A percentile compares a stretch with the other conserved stretches of the same genome.
Evolutionary conservation across 2,329 filamentous ascomycete species (phyloP).

Genomic region (Fusarium abutilonis): DNA sequence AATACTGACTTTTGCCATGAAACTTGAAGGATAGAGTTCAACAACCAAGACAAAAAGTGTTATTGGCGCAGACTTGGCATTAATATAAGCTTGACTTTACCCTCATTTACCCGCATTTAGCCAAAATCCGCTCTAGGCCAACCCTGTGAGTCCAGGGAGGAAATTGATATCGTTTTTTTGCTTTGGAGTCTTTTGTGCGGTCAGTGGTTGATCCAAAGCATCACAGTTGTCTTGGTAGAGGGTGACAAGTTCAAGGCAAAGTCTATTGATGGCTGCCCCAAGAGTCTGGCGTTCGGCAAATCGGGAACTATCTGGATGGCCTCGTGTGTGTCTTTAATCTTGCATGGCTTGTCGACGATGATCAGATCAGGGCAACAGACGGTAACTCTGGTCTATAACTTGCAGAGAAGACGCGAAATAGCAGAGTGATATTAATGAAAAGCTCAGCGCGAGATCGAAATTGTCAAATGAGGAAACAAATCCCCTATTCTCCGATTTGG

Average conservation of each 20-base stretch:
- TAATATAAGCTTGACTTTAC: slow-evolving; percentile 26
- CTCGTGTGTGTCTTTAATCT: not conserved
- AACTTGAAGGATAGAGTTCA: not conserved
- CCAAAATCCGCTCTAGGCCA: slow-evolving; percentile 16
- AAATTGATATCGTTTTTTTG: not conserved
- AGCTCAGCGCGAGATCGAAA: slow-evolving; percentile 11
- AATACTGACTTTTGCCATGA: not conserved
- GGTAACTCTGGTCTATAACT: not conserved
- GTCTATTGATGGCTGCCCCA: not conserved
- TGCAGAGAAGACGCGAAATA: not conserved
- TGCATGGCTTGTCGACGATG: too few species aligned
- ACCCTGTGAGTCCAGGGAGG: slow-evolving; percentile 8
- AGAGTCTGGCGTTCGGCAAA: not conserved
- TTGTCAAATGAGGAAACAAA: slow-evolving; percentile 7
- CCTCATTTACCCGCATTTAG: slow-evolving; percentile 30
- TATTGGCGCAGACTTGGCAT: slow-evolving; percentile 4
- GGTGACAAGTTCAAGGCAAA: not conserved
- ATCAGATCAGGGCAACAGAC: slow-evolving; percentile 14
- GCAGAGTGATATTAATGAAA: slow-evolving; percentile 15
- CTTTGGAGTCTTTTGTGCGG: not conserved
- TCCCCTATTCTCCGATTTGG: slow-evolving; percentile 11
- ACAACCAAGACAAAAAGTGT: not conserved
- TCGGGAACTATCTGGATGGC: not conserved
- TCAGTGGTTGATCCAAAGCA: not conserved
- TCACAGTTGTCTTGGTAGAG: not conserved